Evolutionary conservation across 139 green algal species (phyloP).

Genomic region (Picochlorum sp.): DNA sequence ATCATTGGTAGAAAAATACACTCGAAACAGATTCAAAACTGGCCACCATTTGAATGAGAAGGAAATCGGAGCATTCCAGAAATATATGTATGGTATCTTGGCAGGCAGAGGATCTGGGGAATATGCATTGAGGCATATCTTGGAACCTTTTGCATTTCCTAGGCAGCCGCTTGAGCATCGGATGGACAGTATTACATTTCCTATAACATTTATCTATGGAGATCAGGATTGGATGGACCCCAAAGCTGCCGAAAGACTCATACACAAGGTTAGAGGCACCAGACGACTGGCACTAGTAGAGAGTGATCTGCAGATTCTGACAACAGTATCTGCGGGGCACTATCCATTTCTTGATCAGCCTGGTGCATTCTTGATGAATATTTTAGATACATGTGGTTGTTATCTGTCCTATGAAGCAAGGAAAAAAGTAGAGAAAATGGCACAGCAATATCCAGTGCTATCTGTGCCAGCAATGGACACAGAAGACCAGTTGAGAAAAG

Average conservation of each 20-base stretch:
- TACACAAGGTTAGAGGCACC: not conserved
- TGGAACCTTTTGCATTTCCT: constrained; percentile 70
- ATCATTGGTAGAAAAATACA: constrained; percentile 33
- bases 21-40: constrained; percentile 31
- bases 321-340: constrained; percentile 26
- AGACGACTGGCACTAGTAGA: not conserved
- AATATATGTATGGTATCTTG: constrained; percentile 44
- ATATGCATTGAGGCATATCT: constrained; percentile 63
- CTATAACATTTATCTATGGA: constrained; percentile 39
- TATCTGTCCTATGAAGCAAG: constrained; percentile 11
- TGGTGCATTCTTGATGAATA: constrained; percentile 9
- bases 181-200: constrained; percentile 48
- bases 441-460: not conserved
- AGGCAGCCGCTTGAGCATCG: constrained; percentile 47
- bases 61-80: constrained; percentile 32
- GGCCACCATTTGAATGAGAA: constrained; percentile 28
- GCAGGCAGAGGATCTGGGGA: constrained; percentile 55
- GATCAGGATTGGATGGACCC: constrained; percentile 72
- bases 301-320: constrained; percentile 19
- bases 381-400: constrained; percentile 5
- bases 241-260: not conserved
- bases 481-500: not conserved
- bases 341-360: constrained; percentile 71
- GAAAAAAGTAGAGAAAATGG: not conserved
- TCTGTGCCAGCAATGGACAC: not conserved